Evolutionary conservation across 495 filamentous ascomycete species (phyloP).

Genomic region (Penicillium antarcticum): DNA sequence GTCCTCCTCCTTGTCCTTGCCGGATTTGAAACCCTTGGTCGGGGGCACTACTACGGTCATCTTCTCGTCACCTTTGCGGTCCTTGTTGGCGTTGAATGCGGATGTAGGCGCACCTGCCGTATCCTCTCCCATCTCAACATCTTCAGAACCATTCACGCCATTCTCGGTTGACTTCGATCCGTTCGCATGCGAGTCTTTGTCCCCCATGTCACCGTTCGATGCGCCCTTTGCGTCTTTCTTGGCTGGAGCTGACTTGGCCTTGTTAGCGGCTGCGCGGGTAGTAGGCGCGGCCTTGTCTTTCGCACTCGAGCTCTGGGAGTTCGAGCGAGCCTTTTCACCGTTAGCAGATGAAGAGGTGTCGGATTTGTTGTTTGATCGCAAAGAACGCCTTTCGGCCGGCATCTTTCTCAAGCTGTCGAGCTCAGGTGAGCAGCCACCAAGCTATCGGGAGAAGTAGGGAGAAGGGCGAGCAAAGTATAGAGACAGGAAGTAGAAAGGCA

Average conservation of each 20-base stretch:
- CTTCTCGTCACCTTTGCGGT: slow-evolving; percentile 73
- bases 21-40: slow-evolving; percentile 66
- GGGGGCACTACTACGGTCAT: slow-evolving; percentile 87
- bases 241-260: slow-evolving; percentile 46
- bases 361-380: slow-evolving; percentile 55
- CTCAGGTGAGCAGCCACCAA: slow-evolving; percentile 35
- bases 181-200: slow-evolving; percentile 64
- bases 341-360: slow-evolving; percentile 56
- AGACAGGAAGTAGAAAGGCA: slow-evolving; percentile 19
- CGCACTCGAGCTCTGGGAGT: slow-evolving; percentile 49
- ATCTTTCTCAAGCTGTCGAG: slow-evolving; percentile 43
- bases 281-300: slow-evolving; percentile 47
- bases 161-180: slow-evolving; percentile 71
- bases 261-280: slow-evolving; percentile 42
- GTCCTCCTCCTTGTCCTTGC: slow-evolving; percentile 69
- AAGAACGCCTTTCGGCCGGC: slow-evolving; percentile 54
- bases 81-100: slow-evolving; percentile 55
- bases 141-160: slow-evolving; percentile 70
- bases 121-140: slow-evolving; percentile 81
- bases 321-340: slow-evolving; percentile 51
- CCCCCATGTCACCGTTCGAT: slow-evolving; percentile 44
- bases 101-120: slow-evolving; percentile 55
- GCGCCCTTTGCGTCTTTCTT: slow-evolving; percentile 51
- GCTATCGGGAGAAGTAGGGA: slow-evolving; percentile 30
- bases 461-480: slow-evolving; percentile 14